Evolutionary conservation across 495 filamentous ascomycete species (phyloP).

Genomic region (Lichenothelia convexa): DNA sequence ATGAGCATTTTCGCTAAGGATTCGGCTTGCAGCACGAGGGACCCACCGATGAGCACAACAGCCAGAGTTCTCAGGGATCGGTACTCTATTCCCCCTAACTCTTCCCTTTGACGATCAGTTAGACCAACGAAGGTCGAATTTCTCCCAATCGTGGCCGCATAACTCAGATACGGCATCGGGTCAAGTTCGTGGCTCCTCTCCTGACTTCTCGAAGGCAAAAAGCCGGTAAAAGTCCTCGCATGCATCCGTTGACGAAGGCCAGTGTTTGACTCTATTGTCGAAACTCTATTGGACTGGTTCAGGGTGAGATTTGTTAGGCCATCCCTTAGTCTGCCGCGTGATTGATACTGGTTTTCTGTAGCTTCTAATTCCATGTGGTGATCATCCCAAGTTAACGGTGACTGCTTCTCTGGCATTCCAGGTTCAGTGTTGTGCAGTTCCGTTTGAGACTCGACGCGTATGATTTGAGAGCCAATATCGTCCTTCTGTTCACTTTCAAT

Average conservation of each 20-base stretch:
- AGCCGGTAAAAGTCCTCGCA: constrained; percentile 20
- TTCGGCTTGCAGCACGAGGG: neutral
- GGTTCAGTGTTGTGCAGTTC: constrained; percentile 12
- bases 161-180: constrained; percentile 76
- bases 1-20: too few relatives aligned
- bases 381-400: constrained; percentile 20
- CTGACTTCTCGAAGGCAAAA: constrained; percentile 22
- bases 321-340: constrained; percentile 9
- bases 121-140: constrained; percentile 85
- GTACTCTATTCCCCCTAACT: constrained; percentile 89
- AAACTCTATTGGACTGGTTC: neutral
- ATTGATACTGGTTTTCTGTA: constrained; percentile 30
- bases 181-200: constrained; percentile 26
- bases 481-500: constrained; percentile 28
- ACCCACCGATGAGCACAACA: constrained; percentile 38
- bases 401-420: constrained; percentile 13
- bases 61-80: constrained; percentile 73
- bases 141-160: constrained; percentile 74
- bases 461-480: too few relatives aligned
- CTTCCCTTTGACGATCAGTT: constrained; percentile 75
- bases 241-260: neutral
- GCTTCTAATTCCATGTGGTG: constrained; percentile 24
- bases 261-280: neutral
- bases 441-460: constrained; percentile 5
- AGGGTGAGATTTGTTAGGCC: neutral